Conservation (phyloP, 768 basidiomycete genomes). For the Hypsizygus marmoreus region DNA sequence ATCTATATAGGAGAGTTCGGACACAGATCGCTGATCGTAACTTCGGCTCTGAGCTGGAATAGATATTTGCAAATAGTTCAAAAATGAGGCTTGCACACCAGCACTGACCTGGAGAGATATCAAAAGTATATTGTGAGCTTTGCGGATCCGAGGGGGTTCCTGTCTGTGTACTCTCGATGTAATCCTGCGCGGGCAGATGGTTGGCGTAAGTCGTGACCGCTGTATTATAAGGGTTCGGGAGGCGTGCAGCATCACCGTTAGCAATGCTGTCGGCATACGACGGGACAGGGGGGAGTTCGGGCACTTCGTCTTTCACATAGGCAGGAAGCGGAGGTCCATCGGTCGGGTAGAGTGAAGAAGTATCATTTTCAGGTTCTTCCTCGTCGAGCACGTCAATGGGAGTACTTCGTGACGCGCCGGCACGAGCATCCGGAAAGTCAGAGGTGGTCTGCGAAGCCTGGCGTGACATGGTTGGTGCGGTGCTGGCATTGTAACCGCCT, state of each 20-base stretch:
- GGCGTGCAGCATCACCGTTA: conserved; percentile 1
- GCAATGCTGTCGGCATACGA: background rate
- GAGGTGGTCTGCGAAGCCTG: background rate
- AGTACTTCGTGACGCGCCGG: no score
- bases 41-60: conserved; percentile 3
- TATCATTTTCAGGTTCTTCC: conserved; percentile 8
- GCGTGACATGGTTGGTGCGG: conserved; percentile 5
- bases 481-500: background rate
- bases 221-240: background rate
- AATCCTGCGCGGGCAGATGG: background rate
- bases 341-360: conserved; percentile 17
- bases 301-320: conserved; percentile 10
- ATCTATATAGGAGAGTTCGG: conserved; percentile 18
- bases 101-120: conserved; percentile 4
- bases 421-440: no score
- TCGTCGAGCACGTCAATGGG: no score
- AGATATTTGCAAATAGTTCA: background rate
- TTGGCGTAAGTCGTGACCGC: conserved; percentile 2
- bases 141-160: conserved; percentile 6
- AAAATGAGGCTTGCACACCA: background rate
- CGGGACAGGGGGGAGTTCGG: background rate
- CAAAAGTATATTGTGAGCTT: background rate
- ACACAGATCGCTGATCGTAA: conserved; percentile 12
- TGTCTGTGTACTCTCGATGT: background rate
- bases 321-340: conserved; percentile 11